Evolutionary conservation across 352 stramenopile genomes (phyloP).

Genomic region (Phytophthora aleatoria): DNA sequence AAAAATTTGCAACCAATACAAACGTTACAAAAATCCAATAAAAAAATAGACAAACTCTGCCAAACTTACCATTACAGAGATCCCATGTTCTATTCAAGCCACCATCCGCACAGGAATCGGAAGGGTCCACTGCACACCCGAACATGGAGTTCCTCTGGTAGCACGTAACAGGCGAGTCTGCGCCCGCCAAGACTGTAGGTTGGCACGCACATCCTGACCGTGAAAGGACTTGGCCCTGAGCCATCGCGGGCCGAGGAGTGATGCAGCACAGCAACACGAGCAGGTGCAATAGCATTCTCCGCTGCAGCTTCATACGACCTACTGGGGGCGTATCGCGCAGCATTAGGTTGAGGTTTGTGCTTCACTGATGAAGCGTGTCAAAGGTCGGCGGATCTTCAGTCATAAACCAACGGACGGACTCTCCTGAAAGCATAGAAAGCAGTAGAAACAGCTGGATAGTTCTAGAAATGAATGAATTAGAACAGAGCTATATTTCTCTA

Average conservation of each 20-base stretch:
- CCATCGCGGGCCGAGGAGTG: neutral
- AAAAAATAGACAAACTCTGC: neutral
- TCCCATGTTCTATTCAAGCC: conserved; percentile 29
- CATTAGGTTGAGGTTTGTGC: neutral
- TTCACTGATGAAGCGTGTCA: conserved; percentile 1
- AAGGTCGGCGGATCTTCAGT: conserved; percentile 11
- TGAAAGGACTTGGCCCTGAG: conserved; percentile 21
- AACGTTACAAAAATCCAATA: neutral
- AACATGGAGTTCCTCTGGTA: conserved; percentile 14
- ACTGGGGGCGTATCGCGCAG: neutral
- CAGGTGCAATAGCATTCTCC: neutral
- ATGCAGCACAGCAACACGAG: conserved; percentile 1
- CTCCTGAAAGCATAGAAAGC: conserved; percentile 5
- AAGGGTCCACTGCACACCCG: conserved; percentile 31
- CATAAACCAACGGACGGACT: conserved; percentile 4
- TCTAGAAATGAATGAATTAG: no score
- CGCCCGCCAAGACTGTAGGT: conserved; percentile 6
- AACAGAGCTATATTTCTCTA: no score
- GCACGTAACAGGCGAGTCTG: conserved; percentile 24
- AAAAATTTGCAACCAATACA: neutral
- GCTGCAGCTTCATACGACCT: neutral
- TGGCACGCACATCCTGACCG: conserved; percentile 36
- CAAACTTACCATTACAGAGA: conserved; percentile 40
- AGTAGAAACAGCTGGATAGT: neutral
- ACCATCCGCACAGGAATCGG: conserved; percentile 19